Evolutionary conservation across 148 eudicot genomes (phyloP).

Genomic region (Dysphania ambrosioides): DNA sequence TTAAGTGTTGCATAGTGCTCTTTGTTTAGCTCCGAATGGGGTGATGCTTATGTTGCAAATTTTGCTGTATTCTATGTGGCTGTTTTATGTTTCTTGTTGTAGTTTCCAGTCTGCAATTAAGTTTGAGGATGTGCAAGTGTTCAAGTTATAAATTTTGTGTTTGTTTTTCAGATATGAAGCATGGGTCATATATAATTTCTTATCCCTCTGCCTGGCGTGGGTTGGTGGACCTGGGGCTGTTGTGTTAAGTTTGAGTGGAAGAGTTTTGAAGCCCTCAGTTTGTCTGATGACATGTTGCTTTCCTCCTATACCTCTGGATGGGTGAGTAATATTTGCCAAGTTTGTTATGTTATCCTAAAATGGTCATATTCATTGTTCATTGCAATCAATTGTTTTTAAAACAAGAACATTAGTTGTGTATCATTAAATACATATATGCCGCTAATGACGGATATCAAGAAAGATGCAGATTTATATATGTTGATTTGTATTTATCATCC

Average conservation of each 20-base stretch:
- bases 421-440: background rate
- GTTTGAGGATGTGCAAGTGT: background rate
- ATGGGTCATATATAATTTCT: conserved; percentile 95
- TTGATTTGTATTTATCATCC: too few species aligned
- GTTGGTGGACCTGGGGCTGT: conserved; percentile 99
- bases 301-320: conserved; percentile 86
- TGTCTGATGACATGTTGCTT: conserved; percentile 94
- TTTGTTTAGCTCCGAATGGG: conserved; percentile 2
- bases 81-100: background rate
- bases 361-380: too few species aligned
- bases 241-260: conserved; percentile 80
- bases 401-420: background rate
- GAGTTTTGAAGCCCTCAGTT: conserved; percentile 76
- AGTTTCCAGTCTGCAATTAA: background rate
- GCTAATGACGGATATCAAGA: background rate
- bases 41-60: background rate
- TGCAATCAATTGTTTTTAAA: background rate
- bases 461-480: background rate
- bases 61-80: background rate
- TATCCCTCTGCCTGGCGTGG: conserved; percentile 93
- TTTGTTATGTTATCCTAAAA: background rate
- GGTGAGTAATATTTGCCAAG: conserved; percentile 51
- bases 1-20: background rate
- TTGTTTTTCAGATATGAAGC: conserved; percentile 83
- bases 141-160: background rate